A percentile compares a stretch with the other conserved stretches of the same genome.
Evolutionary conservation across 2,329 filamentous ascomycete genomes (phyloP).

Genomic region (Hypoxylon sp.): DNA sequence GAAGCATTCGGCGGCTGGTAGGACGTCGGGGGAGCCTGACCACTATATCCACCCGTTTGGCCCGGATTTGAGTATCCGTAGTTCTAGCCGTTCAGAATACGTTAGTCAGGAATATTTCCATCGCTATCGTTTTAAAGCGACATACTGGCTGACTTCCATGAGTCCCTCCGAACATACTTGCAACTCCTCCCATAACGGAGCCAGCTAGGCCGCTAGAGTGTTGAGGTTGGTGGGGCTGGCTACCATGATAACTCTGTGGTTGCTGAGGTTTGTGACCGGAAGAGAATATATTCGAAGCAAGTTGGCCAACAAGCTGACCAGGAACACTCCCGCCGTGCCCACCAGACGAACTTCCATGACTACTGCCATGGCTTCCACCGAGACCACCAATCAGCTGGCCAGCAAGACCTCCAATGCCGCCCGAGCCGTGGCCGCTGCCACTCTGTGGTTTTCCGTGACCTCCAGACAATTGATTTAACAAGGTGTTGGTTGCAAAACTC

Average conservation of each 20-base stretch:
- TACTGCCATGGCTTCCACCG: conserved; percentile 44
- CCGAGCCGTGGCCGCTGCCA: conserved; percentile 54
- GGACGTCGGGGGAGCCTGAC: conserved; percentile 71
- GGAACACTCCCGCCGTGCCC: conserved; percentile 47
- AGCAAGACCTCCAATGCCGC: conserved; percentile 61
- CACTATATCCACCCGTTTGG: conserved; percentile 69
- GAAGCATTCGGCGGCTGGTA: conserved; percentile 62
- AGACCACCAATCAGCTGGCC: conserved; percentile 57
- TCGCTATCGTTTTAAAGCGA: conserved; percentile 13
- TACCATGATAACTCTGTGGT: conserved; percentile 63
- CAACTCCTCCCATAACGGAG: conserved; percentile 66
- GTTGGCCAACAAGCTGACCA: conserved; percentile 68
- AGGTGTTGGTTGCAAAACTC: conserved; percentile 71
- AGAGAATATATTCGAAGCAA: conserved; percentile 68
- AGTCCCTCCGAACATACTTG: conserved; percentile 65
- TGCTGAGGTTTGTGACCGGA: conserved; percentile 61
- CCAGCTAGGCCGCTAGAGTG: conserved; percentile 64
- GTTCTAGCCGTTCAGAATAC: conserved; percentile 61
- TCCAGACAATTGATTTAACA: conserved; percentile 61
- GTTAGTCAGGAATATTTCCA: conserved; percentile 36
- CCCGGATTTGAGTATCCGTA: conserved; percentile 73
- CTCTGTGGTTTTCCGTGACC: conserved; percentile 58
- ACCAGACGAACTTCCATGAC: conserved; percentile 46
- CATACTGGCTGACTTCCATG: conserved; percentile 57
- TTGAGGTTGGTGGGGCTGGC: conserved; percentile 55